Base-by-base conservation (phyloP, 495 filamentous ascomycete genomes). In the Xylaria flabelliformis region DNA sequence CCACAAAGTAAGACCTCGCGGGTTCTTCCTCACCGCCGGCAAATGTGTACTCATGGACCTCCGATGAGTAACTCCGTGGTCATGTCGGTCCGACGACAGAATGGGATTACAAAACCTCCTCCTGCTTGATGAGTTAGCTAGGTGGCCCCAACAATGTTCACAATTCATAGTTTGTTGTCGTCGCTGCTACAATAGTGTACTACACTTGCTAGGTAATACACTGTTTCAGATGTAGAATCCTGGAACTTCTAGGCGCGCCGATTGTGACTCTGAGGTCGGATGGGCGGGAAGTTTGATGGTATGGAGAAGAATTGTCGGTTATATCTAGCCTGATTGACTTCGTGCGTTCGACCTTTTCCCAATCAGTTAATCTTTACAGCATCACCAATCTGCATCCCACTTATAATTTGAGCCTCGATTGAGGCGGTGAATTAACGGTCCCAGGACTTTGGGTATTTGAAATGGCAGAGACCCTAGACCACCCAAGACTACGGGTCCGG, bases 1-100 rank as follows among this genome's bases (percentile, higher is more conserved):
- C 59, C 69, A 70, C 68, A 63, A 53, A 39, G 67, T 62, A 69
- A 70, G 68, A 63, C 68, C 39, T 51, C 44, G 63, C 42, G 44
- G 42, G 24, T 61, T 58, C 8, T 51, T 26, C 58, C 50, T 64
- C 48, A 71, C 69, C 44, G 59, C 46, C 39, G 59, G 61, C 34
- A 13, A 39, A 48, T 32, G 36, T 34, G 67, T 48, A 32, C 26
- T 19, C n/a, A 55, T 55, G n/a, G 29, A 41, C 48, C 34, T 55
- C 19, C 48, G n/a, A 12, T 50, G 48, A 56, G 65, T 55, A 41
- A 24, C 48, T 55, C 34, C 19, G 56, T 56, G 8, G 65, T 29
- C 36, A 17, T 26, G 36, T 36, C 50, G 65, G 56, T 67, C 44
- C 65, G 48, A 67, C 10, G 17, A 51, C 2, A 0, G 36, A 42